Conservation (phyloP, 2,329 filamentous ascomycete genomes). For the Talaromyces albobiverticillius region DNA sequence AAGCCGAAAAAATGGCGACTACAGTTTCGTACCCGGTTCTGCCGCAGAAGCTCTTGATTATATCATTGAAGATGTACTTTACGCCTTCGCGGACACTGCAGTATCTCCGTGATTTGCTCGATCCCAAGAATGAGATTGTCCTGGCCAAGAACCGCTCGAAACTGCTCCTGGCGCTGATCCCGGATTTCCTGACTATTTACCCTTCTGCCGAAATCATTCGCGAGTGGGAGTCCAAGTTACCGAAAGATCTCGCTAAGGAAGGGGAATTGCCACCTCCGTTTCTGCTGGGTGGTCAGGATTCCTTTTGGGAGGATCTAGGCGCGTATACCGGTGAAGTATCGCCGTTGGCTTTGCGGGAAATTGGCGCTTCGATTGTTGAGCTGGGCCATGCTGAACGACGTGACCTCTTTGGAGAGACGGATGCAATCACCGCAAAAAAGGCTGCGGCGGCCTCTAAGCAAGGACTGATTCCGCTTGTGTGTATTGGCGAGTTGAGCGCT, state of each 20-base stretch:
- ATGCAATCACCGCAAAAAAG: conserved; percentile 65
- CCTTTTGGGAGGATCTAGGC: conserved; percentile 66
- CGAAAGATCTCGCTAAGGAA: conserved; percentile 36
- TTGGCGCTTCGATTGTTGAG: conserved; percentile 71
- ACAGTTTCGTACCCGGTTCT: conserved; percentile 25
- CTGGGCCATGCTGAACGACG: conserved; percentile 79
- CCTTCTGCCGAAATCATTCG: conserved; percentile 41
- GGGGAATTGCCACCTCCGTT: conserved; percentile 49
- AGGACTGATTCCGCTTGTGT: conserved; percentile 73
- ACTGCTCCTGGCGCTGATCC: conserved; percentile 72
- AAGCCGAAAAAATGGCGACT: conserved; percentile 11
- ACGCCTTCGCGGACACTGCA: conserved; percentile 59
- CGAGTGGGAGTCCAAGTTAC: conserved; percentile 26
- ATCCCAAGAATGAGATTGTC: conserved; percentile 44
- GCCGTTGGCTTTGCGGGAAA: conserved; percentile 62
- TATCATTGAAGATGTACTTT: conserved; percentile 81
- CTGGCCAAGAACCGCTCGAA: conserved; percentile 44
- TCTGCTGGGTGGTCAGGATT: conserved; percentile 72
- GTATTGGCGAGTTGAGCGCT: conserved; percentile 68
- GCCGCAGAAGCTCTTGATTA: conserved; percentile 65
- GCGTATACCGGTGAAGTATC: conserved; percentile 78
- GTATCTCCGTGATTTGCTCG: conserved; percentile 52
- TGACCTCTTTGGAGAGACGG: conserved; percentile 70
- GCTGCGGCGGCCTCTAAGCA: conserved; percentile 66
- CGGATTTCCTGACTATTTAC: conserved; percentile 69